Conservation (phyloP, 1,139 yeast species). For the Saccharomyces uvarum region DNA sequence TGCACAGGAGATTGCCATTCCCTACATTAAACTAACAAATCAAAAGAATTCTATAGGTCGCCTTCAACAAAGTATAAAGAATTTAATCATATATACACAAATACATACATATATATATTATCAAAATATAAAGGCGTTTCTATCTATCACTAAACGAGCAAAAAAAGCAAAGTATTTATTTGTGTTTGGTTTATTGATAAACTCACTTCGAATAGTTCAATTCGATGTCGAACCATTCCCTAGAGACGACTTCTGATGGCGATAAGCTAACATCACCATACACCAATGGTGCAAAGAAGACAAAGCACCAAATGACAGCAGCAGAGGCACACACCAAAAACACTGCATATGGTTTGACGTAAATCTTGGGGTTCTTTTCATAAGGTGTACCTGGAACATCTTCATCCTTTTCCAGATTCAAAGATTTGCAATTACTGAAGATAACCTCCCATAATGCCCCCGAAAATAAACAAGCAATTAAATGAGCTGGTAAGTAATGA, state of each 20-base stretch:
- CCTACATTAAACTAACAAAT: constrained; percentile 38
- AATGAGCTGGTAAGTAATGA: constrained; percentile 93
- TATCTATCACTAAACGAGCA: neutral
- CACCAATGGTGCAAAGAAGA: constrained; percentile 73
- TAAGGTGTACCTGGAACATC: constrained; percentile 24
- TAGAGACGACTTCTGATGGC: constrained; percentile 54
- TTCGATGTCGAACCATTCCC: constrained; percentile 78
- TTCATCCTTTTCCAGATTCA: constrained; percentile 26
- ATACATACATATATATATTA: neutral
- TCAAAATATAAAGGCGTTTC: neutral
- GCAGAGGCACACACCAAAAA: constrained; percentile 39
- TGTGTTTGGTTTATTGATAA: neutral
- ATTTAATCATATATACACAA: neutral
- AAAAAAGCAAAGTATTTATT: neutral
- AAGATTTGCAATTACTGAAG: constrained; percentile 51
- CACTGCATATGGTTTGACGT: constrained; percentile 27
- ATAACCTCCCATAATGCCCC: constrained; percentile 79
- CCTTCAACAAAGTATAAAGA: neutral
- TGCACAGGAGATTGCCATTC: constrained; percentile 67
- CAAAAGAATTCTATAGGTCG: neutral
- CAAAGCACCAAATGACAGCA: constrained; percentile 55
- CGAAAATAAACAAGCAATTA: constrained; percentile 75
- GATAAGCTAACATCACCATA: constrained; percentile 69
- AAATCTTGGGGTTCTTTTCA: constrained; percentile 19
- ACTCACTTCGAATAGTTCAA: constrained; percentile 47